Percentiles rank a stretch among this genome's conserved stretches.
Evolutionary conservation across 2,329 filamentous ascomycete species (phyloP).

Genomic region (Penicillium nordicum): DNA sequence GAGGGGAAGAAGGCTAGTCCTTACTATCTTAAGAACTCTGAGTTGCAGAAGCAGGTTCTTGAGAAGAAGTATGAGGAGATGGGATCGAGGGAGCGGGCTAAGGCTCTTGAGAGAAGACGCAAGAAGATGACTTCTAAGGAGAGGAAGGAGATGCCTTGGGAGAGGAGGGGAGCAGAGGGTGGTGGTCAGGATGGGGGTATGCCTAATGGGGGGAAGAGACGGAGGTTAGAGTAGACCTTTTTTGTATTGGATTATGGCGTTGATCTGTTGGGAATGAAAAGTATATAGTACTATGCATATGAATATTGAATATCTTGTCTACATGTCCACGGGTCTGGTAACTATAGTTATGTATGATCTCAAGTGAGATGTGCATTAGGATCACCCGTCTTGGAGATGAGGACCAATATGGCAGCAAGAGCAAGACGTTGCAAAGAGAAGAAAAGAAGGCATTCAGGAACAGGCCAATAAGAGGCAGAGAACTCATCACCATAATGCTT

Average conservation of each 20-base stretch:
- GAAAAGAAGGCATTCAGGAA: constrained; percentile 3
- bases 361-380: background rate
- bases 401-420: background rate
- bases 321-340: background rate
- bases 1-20: constrained; percentile 77
- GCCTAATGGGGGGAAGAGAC: constrained; percentile 28
- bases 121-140: constrained; percentile 89
- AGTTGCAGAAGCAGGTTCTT: constrained; percentile 82
- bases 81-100: constrained; percentile 80
- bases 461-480: constrained; percentile 2
- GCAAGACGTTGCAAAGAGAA: background rate
- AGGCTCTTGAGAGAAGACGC: constrained; percentile 76
- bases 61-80: constrained; percentile 76
- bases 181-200: constrained; percentile 15
- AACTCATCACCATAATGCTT: constrained; percentile 22
- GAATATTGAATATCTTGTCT: background rate
- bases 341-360: background rate
- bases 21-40: constrained; percentile 88
- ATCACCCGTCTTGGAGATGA: background rate
- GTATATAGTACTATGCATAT: constrained; percentile 2
- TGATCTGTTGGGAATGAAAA: background rate
- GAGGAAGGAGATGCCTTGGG: constrained; percentile 68
- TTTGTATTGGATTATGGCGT: background rate
- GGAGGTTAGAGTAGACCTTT: constrained; percentile 24
- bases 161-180: constrained; percentile 44